Conservation (phyloP, 768 basidiomycete genomes). For the Boletellus emodensis region DNA sequence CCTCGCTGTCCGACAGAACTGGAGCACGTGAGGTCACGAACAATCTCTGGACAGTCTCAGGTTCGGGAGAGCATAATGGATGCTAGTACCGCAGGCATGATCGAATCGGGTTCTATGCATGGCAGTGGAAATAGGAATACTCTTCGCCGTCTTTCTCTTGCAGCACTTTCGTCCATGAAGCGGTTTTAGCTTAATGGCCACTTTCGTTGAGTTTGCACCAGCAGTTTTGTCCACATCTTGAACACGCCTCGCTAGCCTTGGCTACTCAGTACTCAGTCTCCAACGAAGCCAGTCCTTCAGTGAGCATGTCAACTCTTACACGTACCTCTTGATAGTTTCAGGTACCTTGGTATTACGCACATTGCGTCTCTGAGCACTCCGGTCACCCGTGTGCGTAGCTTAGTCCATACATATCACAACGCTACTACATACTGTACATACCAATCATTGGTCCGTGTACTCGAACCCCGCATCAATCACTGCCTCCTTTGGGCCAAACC, state of each 20-base stretch:
- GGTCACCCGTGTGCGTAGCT: slow-evolving; percentile 1
- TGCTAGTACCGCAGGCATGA: not conserved
- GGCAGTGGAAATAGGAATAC: slow-evolving; percentile 17
- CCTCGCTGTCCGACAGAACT: slow-evolving; percentile 5
- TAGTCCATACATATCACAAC: not conserved
- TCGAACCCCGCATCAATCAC: not conserved
- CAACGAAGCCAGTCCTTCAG: not conserved
- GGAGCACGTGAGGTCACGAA: slow-evolving; percentile 13
- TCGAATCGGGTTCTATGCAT: slow-evolving; percentile 14
- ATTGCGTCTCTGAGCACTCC: not conserved
- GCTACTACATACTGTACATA: not conserved
- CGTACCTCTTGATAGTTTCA: slow-evolving; percentile 2
- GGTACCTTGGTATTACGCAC: not conserved
- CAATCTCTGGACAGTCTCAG: slow-evolving; percentile 24
- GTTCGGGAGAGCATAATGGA: slow-evolving; percentile 13
- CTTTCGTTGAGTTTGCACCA: not conserved
- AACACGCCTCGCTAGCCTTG: not conserved
- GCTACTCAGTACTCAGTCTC: not conserved
- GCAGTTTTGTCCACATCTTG: slow-evolving; percentile 7
- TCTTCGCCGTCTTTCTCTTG: slow-evolving; percentile 30
- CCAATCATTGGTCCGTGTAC: not conserved
- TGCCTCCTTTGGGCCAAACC: slow-evolving; percentile 1
- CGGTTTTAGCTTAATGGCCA: slow-evolving; percentile 7
- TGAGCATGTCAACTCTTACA: slow-evolving; percentile 5
- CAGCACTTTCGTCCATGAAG: slow-evolving; percentile 30